These are phyloP conservation scores for Solanum arcanum DNA, from an alignment of 257 asterid species.

Conservation along the genomic window DNA sequence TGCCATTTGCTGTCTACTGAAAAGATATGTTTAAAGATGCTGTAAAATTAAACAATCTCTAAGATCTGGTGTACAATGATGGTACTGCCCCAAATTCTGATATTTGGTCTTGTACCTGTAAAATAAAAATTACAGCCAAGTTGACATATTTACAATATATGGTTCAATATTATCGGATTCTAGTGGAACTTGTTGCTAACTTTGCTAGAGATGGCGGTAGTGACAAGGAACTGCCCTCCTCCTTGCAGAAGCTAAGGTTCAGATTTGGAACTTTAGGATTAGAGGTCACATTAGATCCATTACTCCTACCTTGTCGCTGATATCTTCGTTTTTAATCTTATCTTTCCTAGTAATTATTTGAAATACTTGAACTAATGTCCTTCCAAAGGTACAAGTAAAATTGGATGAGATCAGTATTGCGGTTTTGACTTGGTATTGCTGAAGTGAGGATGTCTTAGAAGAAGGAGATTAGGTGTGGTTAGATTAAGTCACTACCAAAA, in stretches of 20 bases:
- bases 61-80: background rate
- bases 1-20: background rate
- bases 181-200: background rate
- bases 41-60: background rate
- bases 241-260: background rate
- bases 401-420: background rate
- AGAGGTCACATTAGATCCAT: background rate
- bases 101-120: background rate
- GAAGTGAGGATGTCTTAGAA: background rate
- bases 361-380: background rate
- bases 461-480: background rate
- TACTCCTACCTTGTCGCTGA: too few relatives aligned
- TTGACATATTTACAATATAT: background rate
- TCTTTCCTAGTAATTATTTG: background rate
- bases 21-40: background rate
- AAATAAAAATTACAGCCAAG: background rate
- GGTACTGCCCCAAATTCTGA: background rate
- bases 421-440: background rate
- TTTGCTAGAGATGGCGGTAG: background rate
- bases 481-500: background rate
- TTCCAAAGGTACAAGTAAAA: background rate
- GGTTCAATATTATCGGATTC: background rate
- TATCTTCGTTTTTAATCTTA: too few relatives aligned
- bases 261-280: background rate
- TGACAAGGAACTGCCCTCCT: background rate